These are phyloP conservation scores for Yamadazyma scolyti DNA, from an alignment of 805 yeast genomes.

Conservation along the genomic window DNA sequence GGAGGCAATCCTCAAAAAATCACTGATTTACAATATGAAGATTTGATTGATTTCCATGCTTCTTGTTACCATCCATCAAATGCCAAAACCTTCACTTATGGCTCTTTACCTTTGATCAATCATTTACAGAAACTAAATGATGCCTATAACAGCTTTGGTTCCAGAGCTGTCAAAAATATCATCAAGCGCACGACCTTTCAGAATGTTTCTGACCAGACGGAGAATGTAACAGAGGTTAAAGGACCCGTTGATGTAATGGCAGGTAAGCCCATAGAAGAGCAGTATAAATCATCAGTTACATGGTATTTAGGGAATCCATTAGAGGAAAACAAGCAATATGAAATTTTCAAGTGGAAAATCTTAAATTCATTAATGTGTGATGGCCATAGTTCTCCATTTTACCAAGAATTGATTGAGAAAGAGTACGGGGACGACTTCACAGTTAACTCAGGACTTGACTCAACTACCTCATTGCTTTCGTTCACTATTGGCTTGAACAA, in stretches of 20 bases:
- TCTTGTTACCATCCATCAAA: conserved; percentile 86
- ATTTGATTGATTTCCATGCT: conserved; percentile 72
- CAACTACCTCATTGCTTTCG: conserved; percentile 69
- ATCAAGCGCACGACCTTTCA: conserved; percentile 41
- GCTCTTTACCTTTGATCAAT: conserved; percentile 61
- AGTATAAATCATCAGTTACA: conserved; percentile 76
- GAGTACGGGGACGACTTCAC: conserved; percentile 84
- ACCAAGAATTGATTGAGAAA: conserved; percentile 80
- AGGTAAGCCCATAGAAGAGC: conserved; percentile 61
- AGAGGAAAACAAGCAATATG: conserved; percentile 50
- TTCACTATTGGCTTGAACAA: conserved; percentile 89
- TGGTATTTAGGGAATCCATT: conserved; percentile 81
- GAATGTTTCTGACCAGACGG: conserved; percentile 14
- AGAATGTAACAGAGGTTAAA: conserved; percentile 29
- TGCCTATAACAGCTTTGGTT: conserved; percentile 52
- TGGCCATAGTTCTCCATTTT: conserved; percentile 90
- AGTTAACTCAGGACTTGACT: conserved; percentile 84
- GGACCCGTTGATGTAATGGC: conserved; percentile 74
- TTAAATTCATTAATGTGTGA: conserved; percentile 71
- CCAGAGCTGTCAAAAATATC: conserved; percentile 26
- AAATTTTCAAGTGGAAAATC: conserved; percentile 67
- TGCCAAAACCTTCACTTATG: conserved; percentile 83
- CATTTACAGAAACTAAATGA: conserved; percentile 57
- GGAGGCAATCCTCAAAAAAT: conserved; percentile 92
- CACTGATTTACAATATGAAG: conserved; percentile 70